Percentiles rank a stretch among this genome's conserved stretches.
phyloP scores from a whole-genome alignment of 2,329 filamentous ascomycete species.

The Colletotrichum cuscutae region DNA sequence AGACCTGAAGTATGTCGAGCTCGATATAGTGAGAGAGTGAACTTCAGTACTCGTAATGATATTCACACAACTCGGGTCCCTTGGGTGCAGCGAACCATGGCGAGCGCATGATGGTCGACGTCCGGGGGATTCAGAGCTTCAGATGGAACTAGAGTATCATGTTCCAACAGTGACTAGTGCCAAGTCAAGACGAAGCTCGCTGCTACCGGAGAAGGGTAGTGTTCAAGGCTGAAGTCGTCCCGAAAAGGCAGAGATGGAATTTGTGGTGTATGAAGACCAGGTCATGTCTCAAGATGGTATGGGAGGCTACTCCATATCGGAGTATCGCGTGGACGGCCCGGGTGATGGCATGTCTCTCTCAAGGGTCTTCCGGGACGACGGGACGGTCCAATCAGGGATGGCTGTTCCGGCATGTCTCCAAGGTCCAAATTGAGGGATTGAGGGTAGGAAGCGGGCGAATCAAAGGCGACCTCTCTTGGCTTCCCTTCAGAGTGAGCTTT shows the following conservation, averaged over 20 bases:
- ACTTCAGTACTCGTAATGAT: background rate
- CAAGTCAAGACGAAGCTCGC: background rate
- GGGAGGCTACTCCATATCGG: constrained; percentile 13
- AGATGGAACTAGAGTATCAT: background rate
- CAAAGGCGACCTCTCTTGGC: background rate
- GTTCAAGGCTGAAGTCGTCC: background rate
- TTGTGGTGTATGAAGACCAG: background rate
- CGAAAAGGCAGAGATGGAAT: background rate
- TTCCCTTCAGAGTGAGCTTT: background rate
- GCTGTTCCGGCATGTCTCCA: background rate
- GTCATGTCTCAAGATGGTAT: constrained; percentile 27
- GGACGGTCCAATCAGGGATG: constrained; percentile 14
- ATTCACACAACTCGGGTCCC: background rate
- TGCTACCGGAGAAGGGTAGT: background rate
- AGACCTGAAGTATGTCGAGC: no score
- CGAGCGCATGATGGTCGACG: background rate
- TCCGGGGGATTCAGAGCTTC: background rate
- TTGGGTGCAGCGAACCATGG: background rate
- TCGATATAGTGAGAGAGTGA: no score
- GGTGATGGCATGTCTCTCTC: constrained; percentile 21
- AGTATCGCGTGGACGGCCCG: constrained; percentile 18
- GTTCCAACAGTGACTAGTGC: background rate
- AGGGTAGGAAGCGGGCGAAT: background rate
- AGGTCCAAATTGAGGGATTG: background rate
- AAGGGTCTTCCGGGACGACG: constrained; percentile 15